Conservation (phyloP, 208 protist species). For the Ichthyophonus hoferi region DNA sequence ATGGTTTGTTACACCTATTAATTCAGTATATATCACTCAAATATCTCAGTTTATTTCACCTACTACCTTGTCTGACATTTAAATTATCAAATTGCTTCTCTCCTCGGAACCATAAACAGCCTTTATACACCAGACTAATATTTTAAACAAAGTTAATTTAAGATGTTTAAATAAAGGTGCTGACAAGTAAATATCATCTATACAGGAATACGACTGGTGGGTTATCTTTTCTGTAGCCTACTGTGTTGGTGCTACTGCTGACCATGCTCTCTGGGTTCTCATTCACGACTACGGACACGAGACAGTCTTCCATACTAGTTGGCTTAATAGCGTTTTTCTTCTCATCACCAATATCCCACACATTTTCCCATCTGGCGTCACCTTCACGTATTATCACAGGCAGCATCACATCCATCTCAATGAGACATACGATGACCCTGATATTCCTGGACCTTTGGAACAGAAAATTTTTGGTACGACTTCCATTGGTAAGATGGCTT, state of each 20-base stretch:
- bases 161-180: too few relatives aligned
- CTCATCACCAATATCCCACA: conserved; percentile 29
- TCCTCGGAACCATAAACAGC: too few relatives aligned
- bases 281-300: conserved; percentile 41
- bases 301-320: conserved; percentile 22
- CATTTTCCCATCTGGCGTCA: conserved; percentile 22
- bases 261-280: conserved; percentile 43
- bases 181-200: too few relatives aligned
- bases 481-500: conserved; percentile 34
- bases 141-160: too few relatives aligned
- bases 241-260: conserved; percentile 12
- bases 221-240: conserved; percentile 13
- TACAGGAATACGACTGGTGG: not conserved
- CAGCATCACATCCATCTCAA: conserved; percentile 45
- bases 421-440: conserved; percentile 43
- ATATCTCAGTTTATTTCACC: too few relatives aligned
- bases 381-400: conserved; percentile 37
- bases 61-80: too few relatives aligned
- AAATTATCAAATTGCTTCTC: too few relatives aligned
- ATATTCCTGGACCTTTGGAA: conserved; percentile 41
- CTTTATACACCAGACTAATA: too few relatives aligned
- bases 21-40: too few relatives aligned
- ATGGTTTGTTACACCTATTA: too few relatives aligned
- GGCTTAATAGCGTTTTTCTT: conserved; percentile 27
- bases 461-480: conserved; percentile 30